Evolutionary conservation across 208 protist genomes (phyloP).

Genomic region (Trypanosoma grayi): DNA sequence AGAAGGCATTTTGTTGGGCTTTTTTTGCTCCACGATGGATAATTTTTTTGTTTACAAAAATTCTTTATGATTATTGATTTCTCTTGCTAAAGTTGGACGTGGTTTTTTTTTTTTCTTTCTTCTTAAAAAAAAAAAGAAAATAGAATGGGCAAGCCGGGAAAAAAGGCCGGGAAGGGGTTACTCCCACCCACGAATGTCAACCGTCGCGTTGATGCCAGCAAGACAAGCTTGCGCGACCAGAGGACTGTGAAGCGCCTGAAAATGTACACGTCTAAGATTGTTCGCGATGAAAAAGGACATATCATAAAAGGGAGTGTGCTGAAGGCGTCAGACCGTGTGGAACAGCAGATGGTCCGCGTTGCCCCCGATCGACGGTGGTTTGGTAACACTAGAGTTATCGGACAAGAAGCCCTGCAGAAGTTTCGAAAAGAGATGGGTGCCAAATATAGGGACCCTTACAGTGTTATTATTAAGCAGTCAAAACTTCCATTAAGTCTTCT

Average conservation of each 20-base stretch:
- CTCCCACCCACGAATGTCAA: constrained; percentile 86
- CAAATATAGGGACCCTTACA: constrained; percentile 97
- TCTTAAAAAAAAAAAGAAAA: constrained; percentile 21
- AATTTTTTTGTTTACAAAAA: too few relatives aligned
- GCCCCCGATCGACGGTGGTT: constrained; percentile 97
- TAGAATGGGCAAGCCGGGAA: constrained; percentile 88
- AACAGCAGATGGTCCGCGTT: constrained; percentile 91
- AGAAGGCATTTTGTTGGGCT: too few relatives aligned
- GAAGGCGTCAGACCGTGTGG: constrained; percentile 79
- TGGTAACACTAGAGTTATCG: constrained; percentile 96
- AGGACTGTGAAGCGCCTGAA: constrained; percentile 86
- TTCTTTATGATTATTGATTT: too few relatives aligned
- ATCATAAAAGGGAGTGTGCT: constrained; percentile 91
- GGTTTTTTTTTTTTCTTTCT: constrained; percentile 24
- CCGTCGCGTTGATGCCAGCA: constrained; percentile 70
- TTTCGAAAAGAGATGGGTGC: constrained; percentile 96
- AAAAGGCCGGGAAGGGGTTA: constrained; percentile 86
- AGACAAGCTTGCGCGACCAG: constrained; percentile 82
- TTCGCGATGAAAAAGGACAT: constrained; percentile 89
- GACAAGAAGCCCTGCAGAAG: constrained; percentile 94
- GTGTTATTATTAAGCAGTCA: constrained; percentile 94
- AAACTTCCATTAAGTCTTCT: constrained; percentile 98
- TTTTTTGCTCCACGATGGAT: too few relatives aligned
- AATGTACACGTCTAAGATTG: constrained; percentile 89
- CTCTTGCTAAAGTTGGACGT: too few relatives aligned